Evolutionary conservation across 2,329 filamentous ascomycete genomes (phyloP), one percentile per base, ranked within the genome.

Genomic region (Epicoccum sorghinum): DNA sequence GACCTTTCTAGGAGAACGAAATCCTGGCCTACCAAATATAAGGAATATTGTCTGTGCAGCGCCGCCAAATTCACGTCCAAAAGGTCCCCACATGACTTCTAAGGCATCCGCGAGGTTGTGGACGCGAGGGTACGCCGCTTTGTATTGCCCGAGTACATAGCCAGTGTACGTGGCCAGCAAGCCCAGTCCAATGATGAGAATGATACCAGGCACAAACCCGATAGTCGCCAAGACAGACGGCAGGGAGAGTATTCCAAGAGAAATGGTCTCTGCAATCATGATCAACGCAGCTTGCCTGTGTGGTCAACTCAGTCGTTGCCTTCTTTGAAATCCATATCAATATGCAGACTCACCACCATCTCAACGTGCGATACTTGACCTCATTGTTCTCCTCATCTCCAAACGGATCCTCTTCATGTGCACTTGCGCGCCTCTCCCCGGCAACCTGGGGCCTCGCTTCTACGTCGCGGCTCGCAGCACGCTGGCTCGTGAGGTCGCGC

Each of bases 1-100:
- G 13, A 30, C 40, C 8, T 22, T 29, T n/a, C 18, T 13, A 22
- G 1, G 30, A 6, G 6, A 8, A 3, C 18, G 3, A 9, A 10
- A 8, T 12, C 12, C 22, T 8, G 14, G 45, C 72, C 87, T 85
- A 64, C 87, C 81, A 73, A 90, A 88, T 55, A 87, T 76, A 37
- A 89, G 78, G 73, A 89, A 85, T 24, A 89, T 74, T 12, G 81
- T 77, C 64, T 88, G 86, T 62, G 83, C 85, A 62, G 77, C 76
- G 22, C 86, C 86, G 18, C 88, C 76, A 23, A 90, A 59, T 67
- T 88, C 85, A 55, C 86, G 83, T 1, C 86, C 86, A 38, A 82
- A 75, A 14, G 74, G 75, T 14, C 88, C 88, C 55, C 79, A 78
- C 49, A 90, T 74, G 45, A 89, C 77, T 40, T 81, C 77, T 3